Base-by-base conservation (phyloP, 805 yeast species). In the Kuraishia hungarica region DNA sequence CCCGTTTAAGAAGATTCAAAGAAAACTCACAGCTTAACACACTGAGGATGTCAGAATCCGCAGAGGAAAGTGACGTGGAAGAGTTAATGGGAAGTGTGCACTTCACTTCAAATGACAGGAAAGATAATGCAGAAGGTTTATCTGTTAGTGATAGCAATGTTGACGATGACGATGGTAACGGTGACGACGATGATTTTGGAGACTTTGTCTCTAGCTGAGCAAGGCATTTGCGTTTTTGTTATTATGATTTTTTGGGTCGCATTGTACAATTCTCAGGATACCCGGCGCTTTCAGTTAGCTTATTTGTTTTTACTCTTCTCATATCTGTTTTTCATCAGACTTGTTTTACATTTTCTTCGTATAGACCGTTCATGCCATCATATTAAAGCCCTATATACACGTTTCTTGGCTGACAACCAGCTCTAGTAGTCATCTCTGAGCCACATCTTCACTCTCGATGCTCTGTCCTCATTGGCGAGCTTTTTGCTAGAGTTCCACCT, bases 101-200 rank as follows among this genome's bases (percentile, higher is more conserved):
- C n/a, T 47, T 47, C 49, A 22, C 22, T 19, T 21, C 24, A 22
- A 20, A 47, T 10, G 15, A 20, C 21, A 20, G 21, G 22, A 47
- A 20, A 22, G 21, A 11, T 47, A 17, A 4, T 10, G 21, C 19
- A 22, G 24, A 47, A 35, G n/a, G 11, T 35, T 13, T 17, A 15
- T 15, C 8, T 35, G 43, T 6, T 11, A 17, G 53, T 19, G 54
- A 51, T 20, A 52, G 46, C 13, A 46, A 35, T 22, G 23, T 54
- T 39, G 17, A 46, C 6, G 50, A 48, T 7, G 54, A 39, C 28
- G 54, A 20, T 26, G 56, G 43, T 43, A 59, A 56, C 28, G 55
- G 50, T 51, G 55, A 52, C 43, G 61, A 61, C 17, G 64, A 61
- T 49, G 66, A 64, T 29, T 66, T 65, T 59, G 70, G 70, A 1